Base-by-base conservation (phyloP, 202 grass and related monocot species). In the Eragrostis tef region DNA sequence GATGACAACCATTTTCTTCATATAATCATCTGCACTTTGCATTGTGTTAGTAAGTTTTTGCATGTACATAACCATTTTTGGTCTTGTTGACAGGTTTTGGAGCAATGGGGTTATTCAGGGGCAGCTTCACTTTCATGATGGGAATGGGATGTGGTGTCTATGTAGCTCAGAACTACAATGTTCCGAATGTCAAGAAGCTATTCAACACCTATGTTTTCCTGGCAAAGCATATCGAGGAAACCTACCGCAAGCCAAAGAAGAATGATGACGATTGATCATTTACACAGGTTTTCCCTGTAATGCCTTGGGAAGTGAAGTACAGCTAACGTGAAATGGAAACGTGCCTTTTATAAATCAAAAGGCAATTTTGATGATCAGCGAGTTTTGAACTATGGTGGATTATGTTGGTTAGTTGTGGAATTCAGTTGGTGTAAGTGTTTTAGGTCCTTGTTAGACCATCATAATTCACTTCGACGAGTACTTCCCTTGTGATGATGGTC, bases 171-270 rank as follows among this genome's bases (percentile, higher is more conserved):
- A 97, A 97, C 85, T 97, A 93, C 79, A 91, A 83, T 14, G 90
- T 97, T 72, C 90, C 90, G 6, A 90, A 97, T 19, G 70, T 97
- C 22, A 97, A 97, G 70, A 97, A 87, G 84, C 73, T 97, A 26
- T 54, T 93, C 74, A 89, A 97, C 83, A 93, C 88, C 6, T 91
- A 89, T 12, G 21, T 97, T 58, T 91, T 93, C 65, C 44, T 89
- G 44, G 93, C 93, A 31, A 91, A 90, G 86, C 90, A 96, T 70
- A 49, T 96, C 0, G 93, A 96, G 87, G 90, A 96, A 89, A 97
- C 88, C 17, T 91, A 93, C 73, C 85, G 90, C 45, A 97, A 97
- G 87, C 93, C 90, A 2, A 91, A 93, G 86, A 97, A 97, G 73
- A 88, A 89, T 19, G 83, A 86, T 7, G 86, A 97, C 7, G 83